Conservation (phyloP, 1,284 basidiomycete genomes). For the Heterobasidion occidentale region DNA sequence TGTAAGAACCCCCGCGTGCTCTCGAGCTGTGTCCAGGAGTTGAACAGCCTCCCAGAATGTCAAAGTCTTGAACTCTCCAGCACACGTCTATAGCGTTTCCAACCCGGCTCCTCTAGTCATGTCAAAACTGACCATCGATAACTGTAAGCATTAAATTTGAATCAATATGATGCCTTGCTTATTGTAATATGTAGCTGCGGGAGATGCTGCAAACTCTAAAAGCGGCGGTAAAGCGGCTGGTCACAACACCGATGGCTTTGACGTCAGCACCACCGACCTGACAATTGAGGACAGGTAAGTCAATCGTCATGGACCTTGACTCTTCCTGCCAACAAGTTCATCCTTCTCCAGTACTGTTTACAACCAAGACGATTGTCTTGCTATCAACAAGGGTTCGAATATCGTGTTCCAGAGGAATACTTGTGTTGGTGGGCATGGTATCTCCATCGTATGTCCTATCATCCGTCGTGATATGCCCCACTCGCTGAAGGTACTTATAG, state of each 20-base stretch:
- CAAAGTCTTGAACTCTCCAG: conserved; percentile 31
- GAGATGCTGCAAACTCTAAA: conserved; percentile 34
- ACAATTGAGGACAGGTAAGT: conserved; percentile 30
- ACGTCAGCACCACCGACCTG: conserved; percentile 34
- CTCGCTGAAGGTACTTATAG: conserved; percentile 6
- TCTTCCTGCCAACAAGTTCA: conserved; percentile 1
- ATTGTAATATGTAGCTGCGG: conserved; percentile 15
- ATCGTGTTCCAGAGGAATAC: conserved; percentile 46
- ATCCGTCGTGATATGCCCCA: not conserved
- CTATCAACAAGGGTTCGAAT: conserved; percentile 49
- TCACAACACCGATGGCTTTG: conserved; percentile 49
- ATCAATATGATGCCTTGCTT: not conserved
- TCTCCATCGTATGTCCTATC: conserved; percentile 33
- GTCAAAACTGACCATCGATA: conserved; percentile 26
- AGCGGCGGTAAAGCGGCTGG: conserved; percentile 30
- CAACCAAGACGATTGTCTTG: conserved; percentile 47
- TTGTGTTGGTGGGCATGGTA: conserved; percentile 52
- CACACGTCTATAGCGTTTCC: conserved; percentile 24
- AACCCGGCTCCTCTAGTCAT: conserved; percentile 23
- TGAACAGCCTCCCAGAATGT: conserved; percentile 17
- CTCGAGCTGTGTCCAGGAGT: not conserved
- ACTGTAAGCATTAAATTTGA: conserved; percentile 20
- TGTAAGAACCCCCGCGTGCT: conserved; percentile 18
- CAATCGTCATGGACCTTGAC: not conserved
- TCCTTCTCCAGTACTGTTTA: not conserved